Evolutionary conservation across 2,329 filamentous ascomycete species (phyloP).

Genomic region (Dactylonectria macrodidyma): DNA sequence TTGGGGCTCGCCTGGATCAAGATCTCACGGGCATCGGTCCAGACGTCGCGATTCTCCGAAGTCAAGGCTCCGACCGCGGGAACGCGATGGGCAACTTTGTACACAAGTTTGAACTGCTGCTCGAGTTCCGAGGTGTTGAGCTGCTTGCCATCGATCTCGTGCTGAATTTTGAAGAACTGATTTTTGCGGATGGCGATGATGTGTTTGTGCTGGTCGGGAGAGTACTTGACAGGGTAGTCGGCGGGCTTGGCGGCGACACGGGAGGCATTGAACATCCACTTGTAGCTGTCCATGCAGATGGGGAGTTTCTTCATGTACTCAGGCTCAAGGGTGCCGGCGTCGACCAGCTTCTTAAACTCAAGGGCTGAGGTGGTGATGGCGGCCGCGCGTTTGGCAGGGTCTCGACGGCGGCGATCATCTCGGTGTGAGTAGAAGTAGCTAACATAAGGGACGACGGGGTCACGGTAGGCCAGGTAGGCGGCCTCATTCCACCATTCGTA

Average conservation of each 20-base stretch:
- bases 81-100: slow-evolving; percentile 79
- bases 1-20: slow-evolving; percentile 83
- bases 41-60: slow-evolving; percentile 92
- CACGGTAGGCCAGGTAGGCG: slow-evolving; percentile 93
- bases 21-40: slow-evolving; percentile 85
- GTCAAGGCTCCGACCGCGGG: slow-evolving; percentile 89
- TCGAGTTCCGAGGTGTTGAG: slow-evolving; percentile 93
- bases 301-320: slow-evolving; percentile 99
- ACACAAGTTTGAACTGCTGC: slow-evolving; percentile 88
- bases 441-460: slow-evolving; percentile 97
- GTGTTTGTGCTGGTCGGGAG: slow-evolving; percentile 83
- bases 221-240: slow-evolving; percentile 88
- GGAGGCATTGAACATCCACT: slow-evolving; percentile 98
- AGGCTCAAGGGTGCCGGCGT: slow-evolving; percentile 86
- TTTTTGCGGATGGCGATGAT: slow-evolving; percentile 95
- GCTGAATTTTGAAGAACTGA: slow-evolving; percentile 93
- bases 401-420: slow-evolving; percentile 88
- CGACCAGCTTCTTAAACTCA: slow-evolving; percentile 96
- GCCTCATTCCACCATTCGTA: slow-evolving; percentile 98
- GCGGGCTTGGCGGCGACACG: slow-evolving; percentile 86
- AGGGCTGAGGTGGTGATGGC: slow-evolving; percentile 88
- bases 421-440: slow-evolving; percentile 99
- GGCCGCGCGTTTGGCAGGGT: slow-evolving; percentile 93
- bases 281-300: slow-evolving; percentile 98
- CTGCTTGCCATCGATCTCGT: slow-evolving; percentile 86